Evolutionary conservation across 768 basidiomycete species (phyloP).

Genomic region (Russula dissimulans): DNA sequence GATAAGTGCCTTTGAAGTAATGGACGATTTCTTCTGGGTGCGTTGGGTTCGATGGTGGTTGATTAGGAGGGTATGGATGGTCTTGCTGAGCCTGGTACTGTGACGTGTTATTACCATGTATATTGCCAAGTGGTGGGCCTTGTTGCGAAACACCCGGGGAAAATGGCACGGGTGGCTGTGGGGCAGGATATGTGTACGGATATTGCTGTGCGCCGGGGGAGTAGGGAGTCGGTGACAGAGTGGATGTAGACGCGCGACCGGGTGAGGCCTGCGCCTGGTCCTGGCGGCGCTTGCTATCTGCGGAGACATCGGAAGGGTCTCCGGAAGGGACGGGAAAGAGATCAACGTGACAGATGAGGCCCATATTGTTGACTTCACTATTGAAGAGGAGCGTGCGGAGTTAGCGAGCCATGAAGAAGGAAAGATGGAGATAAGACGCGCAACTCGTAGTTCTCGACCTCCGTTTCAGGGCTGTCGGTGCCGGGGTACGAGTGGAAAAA

Average conservation of each 20-base stretch:
- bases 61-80: slow-evolving; percentile 6
- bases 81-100: slow-evolving; percentile 6
- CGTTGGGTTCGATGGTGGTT: slow-evolving; percentile 5
- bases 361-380: slow-evolving; percentile 54
- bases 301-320: slow-evolving; percentile 9
- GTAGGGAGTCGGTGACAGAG: slow-evolving; percentile 18
- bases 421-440: neutral
- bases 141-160: neutral
- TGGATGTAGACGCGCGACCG: slow-evolving; percentile 16
- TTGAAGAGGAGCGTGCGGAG: neutral
- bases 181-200: slow-evolving; percentile 20
- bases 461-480: slow-evolving; percentile 8
- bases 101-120: neutral
- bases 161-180: slow-evolving; percentile 13
- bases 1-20: slow-evolving; percentile 28
- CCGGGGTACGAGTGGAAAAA: slow-evolving; percentile 18
- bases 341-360: slow-evolving; percentile 70
- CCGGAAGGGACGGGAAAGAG: slow-evolving; percentile 46
- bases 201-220: slow-evolving; percentile 18
- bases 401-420: neutral
- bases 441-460: slow-evolving; percentile 19
- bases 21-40: slow-evolving; percentile 34
- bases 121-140: neutral
- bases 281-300: slow-evolving; percentile 6
- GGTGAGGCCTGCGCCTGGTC: slow-evolving; percentile 4